Conservation (phyloP, 257 asterid species). For the Cruciata laevipes region DNA sequence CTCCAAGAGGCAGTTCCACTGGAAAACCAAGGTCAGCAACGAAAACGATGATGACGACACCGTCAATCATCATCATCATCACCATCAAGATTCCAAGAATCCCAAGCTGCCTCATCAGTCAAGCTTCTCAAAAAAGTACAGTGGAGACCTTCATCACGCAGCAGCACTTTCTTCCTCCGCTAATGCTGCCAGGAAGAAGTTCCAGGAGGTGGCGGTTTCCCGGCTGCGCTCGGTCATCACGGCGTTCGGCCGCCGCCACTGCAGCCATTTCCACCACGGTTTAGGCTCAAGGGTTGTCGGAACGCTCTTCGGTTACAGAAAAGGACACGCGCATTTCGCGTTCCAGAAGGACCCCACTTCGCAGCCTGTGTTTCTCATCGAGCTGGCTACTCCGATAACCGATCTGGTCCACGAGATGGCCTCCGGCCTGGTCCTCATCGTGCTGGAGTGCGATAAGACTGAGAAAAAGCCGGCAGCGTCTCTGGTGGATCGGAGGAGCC, state of each 20-base stretch:
- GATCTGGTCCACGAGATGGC: conserved; percentile 53
- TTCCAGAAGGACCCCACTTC: conserved; percentile 41
- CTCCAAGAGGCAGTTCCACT: conserved; percentile 44
- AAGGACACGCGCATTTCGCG: conserved; percentile 48
- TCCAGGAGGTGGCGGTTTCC: conserved; percentile 36
- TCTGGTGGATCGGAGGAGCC: conserved; percentile 38
- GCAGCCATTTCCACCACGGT: conserved; percentile 18
- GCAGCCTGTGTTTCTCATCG: conserved; percentile 37
- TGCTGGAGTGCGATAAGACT: conserved; percentile 41
- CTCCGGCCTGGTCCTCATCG: conserved; percentile 38
- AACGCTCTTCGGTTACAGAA: conserved; percentile 43
- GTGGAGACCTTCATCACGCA: conserved; percentile 7
- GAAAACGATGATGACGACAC: conserved; percentile 24
- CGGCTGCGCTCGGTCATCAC: conserved; percentile 37
- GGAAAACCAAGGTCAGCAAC: conserved; percentile 48
- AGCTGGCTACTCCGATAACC: conserved; percentile 45
- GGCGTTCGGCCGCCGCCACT: conserved; percentile 22
- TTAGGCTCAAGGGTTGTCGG: conserved; percentile 38
- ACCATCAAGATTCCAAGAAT: not conserved
- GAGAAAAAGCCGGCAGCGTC: conserved; percentile 18
- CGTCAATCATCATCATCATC: not conserved
- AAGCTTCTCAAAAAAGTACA: conserved; percentile 6
- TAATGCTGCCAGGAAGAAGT: conserved; percentile 28
- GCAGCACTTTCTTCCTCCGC: conserved; percentile 12
- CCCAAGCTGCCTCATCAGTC: conserved; percentile 9